These are phyloP conservation scores for Aspergillus incahuasiensis DNA, from an alignment of 495 filamentous ascomycete species.

Conservation along the genomic window DNA sequence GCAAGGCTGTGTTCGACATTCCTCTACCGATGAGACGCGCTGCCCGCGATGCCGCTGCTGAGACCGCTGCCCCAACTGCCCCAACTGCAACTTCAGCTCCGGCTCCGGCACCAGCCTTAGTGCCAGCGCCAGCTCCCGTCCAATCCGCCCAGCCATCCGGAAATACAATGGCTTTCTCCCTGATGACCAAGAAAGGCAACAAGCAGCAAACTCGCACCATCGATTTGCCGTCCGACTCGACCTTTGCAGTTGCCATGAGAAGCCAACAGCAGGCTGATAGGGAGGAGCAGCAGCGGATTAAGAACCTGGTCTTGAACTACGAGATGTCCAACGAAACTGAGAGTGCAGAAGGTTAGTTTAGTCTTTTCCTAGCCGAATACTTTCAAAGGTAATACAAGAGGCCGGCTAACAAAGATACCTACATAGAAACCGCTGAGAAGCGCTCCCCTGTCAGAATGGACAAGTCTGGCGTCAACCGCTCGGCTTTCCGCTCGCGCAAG, in stretches of 20 bases:
- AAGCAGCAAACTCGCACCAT: slow-evolving; percentile 94
- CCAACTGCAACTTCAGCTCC: not conserved
- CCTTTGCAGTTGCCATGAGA: slow-evolving; percentile 92
- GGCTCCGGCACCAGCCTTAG: not conserved
- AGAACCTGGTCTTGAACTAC: slow-evolving; percentile 93
- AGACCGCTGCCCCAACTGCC: slow-evolving; percentile 31
- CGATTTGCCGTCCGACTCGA: slow-evolving; percentile 90
- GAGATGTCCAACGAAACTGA: slow-evolving; percentile 79
- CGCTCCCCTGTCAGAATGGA: slow-evolving; percentile 48
- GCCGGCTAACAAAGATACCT: not conserved
- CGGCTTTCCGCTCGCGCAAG: slow-evolving; percentile 80
- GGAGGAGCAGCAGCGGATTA: slow-evolving; percentile 96
- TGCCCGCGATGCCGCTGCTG: slow-evolving; percentile 52
- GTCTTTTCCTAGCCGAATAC: not conserved
- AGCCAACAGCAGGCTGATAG: slow-evolving; percentile 90
- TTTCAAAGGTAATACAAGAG: not conserved
- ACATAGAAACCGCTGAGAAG: slow-evolving; percentile 31
- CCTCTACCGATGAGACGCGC: slow-evolving; percentile 83
- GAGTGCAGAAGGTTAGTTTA: slow-evolving; percentile 55
- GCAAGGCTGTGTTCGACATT: slow-evolving; percentile 89
- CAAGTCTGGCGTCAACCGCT: slow-evolving; percentile 64
- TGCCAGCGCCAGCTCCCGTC: too few species aligned
- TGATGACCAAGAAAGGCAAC: slow-evolving; percentile 95
- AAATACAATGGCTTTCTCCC: slow-evolving; percentile 85
- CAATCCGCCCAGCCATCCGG: slow-evolving; percentile 28